Percentiles rank a stretch among this genome's conserved stretches.
Evolutionary conservation across 225 moss, liverwort and hornwort genomes (phyloP).

Genomic region (Polytrichum commune): DNA sequence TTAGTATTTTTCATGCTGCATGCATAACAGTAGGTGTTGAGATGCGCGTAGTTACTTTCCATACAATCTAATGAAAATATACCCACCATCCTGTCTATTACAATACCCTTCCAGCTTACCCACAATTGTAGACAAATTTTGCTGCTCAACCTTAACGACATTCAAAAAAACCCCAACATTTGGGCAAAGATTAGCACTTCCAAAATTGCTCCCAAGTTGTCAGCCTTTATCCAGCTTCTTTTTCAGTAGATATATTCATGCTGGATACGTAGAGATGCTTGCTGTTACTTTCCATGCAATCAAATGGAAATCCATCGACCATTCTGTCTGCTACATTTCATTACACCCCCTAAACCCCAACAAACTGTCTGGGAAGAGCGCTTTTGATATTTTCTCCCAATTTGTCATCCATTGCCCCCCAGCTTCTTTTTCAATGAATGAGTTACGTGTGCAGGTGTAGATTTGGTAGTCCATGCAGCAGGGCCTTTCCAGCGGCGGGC

Average conservation of each 20-base stretch:
- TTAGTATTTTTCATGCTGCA: too few relatives aligned
- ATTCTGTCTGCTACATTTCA: neutral
- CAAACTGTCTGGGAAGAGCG: neutral
- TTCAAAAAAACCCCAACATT: too few relatives aligned
- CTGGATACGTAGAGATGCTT: neutral
- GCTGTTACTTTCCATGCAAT: slow-evolving; percentile 1
- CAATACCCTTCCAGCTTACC: too few relatives aligned
- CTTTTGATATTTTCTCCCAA: neutral
- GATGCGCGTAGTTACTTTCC: too few relatives aligned
- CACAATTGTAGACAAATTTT: too few relatives aligned
- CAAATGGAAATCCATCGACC: neutral
- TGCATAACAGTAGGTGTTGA: too few relatives aligned
- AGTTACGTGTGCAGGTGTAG: slow-evolving; percentile 50
- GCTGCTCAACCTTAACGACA: too few relatives aligned
- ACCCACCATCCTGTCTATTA: too few relatives aligned
- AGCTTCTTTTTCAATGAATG: neutral
- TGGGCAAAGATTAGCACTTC: neutral
- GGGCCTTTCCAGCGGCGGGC: slow-evolving; percentile 79
- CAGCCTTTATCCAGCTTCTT: slow-evolving; percentile 2
- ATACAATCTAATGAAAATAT: too few relatives aligned
- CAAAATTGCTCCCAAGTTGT: neutral
- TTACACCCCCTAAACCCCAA: too few relatives aligned
- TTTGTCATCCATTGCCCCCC: neutral
- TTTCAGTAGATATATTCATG: too few relatives aligned
- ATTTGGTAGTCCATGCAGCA: slow-evolving; percentile 85